phyloP scores from a whole-genome alignment of 306 rosid species.

The Canavalia ensiformis region DNA sequence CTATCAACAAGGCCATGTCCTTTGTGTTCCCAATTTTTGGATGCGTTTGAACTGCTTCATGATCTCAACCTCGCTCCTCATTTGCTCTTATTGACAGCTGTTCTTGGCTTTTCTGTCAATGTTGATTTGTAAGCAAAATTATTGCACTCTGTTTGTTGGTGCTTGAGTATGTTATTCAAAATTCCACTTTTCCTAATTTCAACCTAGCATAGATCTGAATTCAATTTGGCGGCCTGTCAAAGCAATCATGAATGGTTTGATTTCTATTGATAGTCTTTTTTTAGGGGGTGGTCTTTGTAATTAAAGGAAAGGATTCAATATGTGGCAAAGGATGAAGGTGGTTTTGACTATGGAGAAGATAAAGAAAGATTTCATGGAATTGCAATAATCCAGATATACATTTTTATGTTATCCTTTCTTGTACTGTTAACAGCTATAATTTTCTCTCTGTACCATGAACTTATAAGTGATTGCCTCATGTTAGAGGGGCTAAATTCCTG shows the following conservation, averaged over 20 bases:
- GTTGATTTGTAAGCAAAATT: conserved; percentile 68
- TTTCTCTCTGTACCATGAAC: conserved; percentile 2
- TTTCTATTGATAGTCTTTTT: neutral
- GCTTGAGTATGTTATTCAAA: conserved; percentile 64
- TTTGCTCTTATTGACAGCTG: conserved; percentile 63
- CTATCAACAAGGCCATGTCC: conserved; percentile 12
- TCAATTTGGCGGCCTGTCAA: conserved; percentile 66
- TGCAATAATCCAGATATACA: neutral
- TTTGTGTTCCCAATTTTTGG: conserved; percentile 64
- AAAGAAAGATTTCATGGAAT: conserved; percentile 20
- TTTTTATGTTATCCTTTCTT: no score
- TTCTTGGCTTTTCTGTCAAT: conserved; percentile 66
- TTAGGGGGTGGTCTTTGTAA: conserved; percentile 8
- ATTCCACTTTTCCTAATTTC: conserved; percentile 71
- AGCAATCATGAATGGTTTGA: conserved; percentile 11
- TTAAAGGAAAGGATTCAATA: neutral
- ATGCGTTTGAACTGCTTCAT: conserved; percentile 62
- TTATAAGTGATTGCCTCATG: conserved; percentile 15
- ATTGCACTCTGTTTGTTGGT: conserved; percentile 56
- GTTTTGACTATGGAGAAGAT: neutral
- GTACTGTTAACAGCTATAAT: neutral
- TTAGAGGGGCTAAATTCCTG: conserved; percentile 1
- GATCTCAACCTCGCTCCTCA: conserved; percentile 70
- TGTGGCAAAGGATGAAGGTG: conserved; percentile 4
- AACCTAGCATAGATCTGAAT: conserved; percentile 56